Evolutionary conservation across 106 monocot species (phyloP).

Genomic region (Platanthera guangdongensis): DNA sequence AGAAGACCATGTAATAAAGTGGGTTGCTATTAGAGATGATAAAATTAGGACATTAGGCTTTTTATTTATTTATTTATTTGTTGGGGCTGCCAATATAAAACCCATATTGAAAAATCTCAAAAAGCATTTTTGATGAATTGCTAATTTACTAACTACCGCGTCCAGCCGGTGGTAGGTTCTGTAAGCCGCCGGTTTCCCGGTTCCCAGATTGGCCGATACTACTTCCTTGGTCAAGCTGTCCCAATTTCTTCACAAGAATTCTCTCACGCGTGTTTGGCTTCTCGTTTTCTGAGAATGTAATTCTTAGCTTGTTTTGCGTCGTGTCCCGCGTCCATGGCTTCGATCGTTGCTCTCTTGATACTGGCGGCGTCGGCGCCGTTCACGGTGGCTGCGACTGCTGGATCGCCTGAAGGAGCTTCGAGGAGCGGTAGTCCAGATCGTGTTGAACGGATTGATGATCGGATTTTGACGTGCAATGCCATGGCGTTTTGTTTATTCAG

Average conservation of each 20-base stretch:
- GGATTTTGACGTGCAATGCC: conserved; percentile 4
- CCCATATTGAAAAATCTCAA: no score
- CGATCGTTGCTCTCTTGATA: conserved; percentile 10
- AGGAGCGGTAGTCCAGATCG: conserved; percentile 17
- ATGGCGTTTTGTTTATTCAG: conserved; percentile 6
- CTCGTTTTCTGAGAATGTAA: neutral
- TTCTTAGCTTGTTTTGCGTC: neutral
- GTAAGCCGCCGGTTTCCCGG: conserved; percentile 8
- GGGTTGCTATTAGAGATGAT: no score
- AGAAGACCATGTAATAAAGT: no score
- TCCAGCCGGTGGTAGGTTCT: no score
- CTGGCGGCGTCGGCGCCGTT: neutral
- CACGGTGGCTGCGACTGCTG: conserved; percentile 1
- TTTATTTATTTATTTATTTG: no score
- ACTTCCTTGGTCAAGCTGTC: neutral
- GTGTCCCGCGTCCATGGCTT: neutral
- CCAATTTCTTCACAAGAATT: neutral
- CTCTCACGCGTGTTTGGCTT: neutral
- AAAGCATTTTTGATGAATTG: no score
- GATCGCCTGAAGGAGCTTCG: neutral
- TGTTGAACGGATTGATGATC: conserved; percentile 15
- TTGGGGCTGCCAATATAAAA: no score
- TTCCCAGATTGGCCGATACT: neutral
- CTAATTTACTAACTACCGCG: no score
- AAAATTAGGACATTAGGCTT: no score